phyloP scores from a whole-genome alignment of 371 early-diverging fungal genomes.

The Cokeromyces recurvatus region DNA sequence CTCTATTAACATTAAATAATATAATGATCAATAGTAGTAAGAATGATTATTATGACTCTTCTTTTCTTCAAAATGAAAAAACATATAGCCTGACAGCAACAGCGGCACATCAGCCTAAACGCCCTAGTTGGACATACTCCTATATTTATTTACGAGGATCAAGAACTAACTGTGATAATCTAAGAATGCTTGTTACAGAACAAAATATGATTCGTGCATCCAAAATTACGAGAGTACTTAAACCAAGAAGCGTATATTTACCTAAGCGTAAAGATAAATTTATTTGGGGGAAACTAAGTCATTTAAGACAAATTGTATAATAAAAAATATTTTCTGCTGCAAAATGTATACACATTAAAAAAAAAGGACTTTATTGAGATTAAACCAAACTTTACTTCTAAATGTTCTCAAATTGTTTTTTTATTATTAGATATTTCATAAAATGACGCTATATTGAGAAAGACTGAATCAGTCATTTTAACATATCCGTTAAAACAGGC shows the following conservation, averaged over 20 bases:
- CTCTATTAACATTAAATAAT: too few species aligned
- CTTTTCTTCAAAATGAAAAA: too few species aligned
- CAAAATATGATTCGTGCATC: conserved; percentile 19
- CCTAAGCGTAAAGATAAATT: conserved; percentile 13
- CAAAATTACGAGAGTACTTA: conserved; percentile 17
- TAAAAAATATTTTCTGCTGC: too few species aligned
- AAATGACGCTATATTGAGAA: too few species aligned
- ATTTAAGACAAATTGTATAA: conserved; percentile 11
- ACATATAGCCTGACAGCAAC: too few species aligned
- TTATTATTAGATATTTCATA: too few species aligned
- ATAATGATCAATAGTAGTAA: too few species aligned
- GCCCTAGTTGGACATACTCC: conserved; percentile 17
- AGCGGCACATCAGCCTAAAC: conserved; percentile 11
- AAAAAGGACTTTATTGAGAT: neutral
- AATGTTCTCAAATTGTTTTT: too few species aligned
- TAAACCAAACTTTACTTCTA: too few species aligned
- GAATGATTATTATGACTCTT: too few species aligned
- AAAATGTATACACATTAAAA: neutral
- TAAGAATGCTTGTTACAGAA: conserved; percentile 14
- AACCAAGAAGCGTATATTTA: conserved; percentile 13
- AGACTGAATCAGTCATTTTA: too few species aligned
- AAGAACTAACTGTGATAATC: conserved; percentile 10
- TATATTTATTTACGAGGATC: conserved; percentile 16
- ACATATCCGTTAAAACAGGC: too few species aligned
- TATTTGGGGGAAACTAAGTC: conserved; percentile 17